Evolutionary conservation across 2,329 filamentous ascomycete genomes (phyloP).

Genomic region (Aspergillus transmontanensis): DNA sequence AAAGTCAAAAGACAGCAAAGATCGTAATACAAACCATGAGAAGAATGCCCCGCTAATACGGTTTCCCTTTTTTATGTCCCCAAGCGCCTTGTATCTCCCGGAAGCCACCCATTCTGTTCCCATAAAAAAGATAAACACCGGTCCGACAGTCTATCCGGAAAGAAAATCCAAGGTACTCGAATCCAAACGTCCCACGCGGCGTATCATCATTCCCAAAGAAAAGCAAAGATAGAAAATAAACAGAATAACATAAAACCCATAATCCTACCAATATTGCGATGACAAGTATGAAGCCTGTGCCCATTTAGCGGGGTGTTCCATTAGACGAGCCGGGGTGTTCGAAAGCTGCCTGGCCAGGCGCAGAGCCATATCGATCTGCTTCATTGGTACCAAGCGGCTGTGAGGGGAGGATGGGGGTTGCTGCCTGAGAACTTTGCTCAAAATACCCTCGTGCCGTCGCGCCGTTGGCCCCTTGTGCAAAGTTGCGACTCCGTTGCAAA

Average conservation of each 20-base stretch:
- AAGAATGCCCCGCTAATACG: conserved; percentile 28
- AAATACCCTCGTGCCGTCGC: conserved; percentile 32
- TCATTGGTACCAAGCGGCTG: conserved; percentile 34
- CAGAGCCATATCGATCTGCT: conserved; percentile 34
- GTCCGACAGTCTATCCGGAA: conserved; percentile 36
- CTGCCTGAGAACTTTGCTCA: conserved; percentile 35
- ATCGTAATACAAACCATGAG: conserved; percentile 18
- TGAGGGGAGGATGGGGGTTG: conserved; percentile 39
- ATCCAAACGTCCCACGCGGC: conserved; percentile 12
- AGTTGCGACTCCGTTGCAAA: conserved; percentile 36
- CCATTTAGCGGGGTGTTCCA: conserved; percentile 35
- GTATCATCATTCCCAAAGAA: conserved; percentile 13
- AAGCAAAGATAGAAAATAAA: conserved; percentile 14
- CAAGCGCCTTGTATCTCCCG: conserved; percentile 31
- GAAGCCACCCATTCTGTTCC: conserved; percentile 26
- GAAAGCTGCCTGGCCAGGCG: conserved; percentile 29
- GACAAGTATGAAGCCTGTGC: conserved; percentile 5
- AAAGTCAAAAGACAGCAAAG: conserved; percentile 16
- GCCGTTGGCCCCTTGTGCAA: conserved; percentile 33
- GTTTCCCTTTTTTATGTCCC: conserved; percentile 29
- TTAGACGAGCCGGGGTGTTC: conserved; percentile 35
- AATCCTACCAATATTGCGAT: not conserved
- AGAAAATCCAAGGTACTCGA: conserved; percentile 16
- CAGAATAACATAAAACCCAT: conserved; percentile 10
- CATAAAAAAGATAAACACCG: conserved; percentile 30